Evolutionary conservation across 1,139 yeast genomes (phyloP).

Genomic region (Pichia sp.): DNA sequence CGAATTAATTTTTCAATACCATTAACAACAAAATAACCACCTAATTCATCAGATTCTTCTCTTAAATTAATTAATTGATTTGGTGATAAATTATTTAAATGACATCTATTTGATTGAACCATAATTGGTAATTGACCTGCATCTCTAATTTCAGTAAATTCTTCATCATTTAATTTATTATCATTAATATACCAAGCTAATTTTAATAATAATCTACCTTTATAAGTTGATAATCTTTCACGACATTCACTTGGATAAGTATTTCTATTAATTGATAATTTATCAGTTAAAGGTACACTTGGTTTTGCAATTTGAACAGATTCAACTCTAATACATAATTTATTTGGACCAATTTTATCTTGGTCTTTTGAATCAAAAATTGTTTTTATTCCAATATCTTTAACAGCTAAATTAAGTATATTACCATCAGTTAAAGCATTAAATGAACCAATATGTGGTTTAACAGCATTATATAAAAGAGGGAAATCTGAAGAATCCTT

Average conservation of each 20-base stretch:
- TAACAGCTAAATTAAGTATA: conserved; percentile 72
- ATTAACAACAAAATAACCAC: conserved; percentile 93
- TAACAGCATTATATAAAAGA: conserved; percentile 77
- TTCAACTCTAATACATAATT: conserved; percentile 71
- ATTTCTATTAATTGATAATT: conserved; percentile 70
- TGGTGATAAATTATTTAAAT: conserved; percentile 77
- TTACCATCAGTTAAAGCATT: conserved; percentile 93
- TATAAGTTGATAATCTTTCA: conserved; percentile 77
- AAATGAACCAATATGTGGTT: conserved; percentile 94
- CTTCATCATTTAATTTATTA: conserved; percentile 37
- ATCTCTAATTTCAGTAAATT: conserved; percentile 74
- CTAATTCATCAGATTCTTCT: conserved; percentile 94
- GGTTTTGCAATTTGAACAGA: conserved; percentile 87
- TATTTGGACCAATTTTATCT: conserved; percentile 67
- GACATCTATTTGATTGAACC: conserved; percentile 88
- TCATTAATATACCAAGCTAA: conserved; percentile 83
- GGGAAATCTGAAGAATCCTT: conserved; percentile 80
- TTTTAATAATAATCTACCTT: conserved; percentile 68
- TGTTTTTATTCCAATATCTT: conserved; percentile 82
- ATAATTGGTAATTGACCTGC: conserved; percentile 90
- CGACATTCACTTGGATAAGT: conserved; percentile 87
- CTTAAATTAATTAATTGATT: conserved; percentile 66
- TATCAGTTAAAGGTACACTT: conserved; percentile 64
- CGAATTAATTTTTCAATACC: conserved; percentile 96
- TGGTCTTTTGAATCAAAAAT: conserved; percentile 74